These are phyloP conservation scores for Cercospora zeina DNA, from an alignment of 2,329 filamentous ascomycete species.

Conservation along the genomic window DNA sequence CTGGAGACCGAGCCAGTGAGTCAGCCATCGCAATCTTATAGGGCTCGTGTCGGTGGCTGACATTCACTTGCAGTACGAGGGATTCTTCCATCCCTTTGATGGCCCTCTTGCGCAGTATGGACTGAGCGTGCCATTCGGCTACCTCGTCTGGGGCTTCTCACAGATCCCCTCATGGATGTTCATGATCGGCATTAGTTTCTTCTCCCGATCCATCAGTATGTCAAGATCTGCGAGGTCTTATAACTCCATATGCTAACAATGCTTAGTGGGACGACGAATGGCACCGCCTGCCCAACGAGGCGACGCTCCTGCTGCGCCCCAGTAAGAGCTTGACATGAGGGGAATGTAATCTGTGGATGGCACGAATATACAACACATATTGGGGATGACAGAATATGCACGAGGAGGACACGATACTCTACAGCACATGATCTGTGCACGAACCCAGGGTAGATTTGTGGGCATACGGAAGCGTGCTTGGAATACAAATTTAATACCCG, in stretches of 20 bases:
- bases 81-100: conserved; percentile 74
- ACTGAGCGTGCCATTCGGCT: conserved; percentile 65
- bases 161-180: conserved; percentile 69
- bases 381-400: conserved; percentile 6
- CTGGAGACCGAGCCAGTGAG: conserved; percentile 46
- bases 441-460: background rate
- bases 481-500: background rate
- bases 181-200: conserved; percentile 73
- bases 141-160: conserved; percentile 63
- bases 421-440: background rate
- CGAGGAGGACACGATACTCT: conserved; percentile 10
- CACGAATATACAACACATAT: background rate
- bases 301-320: conserved; percentile 11
- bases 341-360: background rate
- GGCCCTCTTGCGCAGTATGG: conserved; percentile 64
- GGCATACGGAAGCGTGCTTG: background rate
- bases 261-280: conserved; percentile 17
- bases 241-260: background rate
- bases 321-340: conserved; percentile 4
- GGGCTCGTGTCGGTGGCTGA: background rate
- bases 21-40: background rate
- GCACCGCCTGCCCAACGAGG: conserved; percentile 6
- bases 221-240: background rate
- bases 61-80: conserved; percentile 51
- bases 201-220: conserved; percentile 66